Base-by-base conservation (phyloP, 345 rosid species). In the Populus ilicifolia region DNA sequence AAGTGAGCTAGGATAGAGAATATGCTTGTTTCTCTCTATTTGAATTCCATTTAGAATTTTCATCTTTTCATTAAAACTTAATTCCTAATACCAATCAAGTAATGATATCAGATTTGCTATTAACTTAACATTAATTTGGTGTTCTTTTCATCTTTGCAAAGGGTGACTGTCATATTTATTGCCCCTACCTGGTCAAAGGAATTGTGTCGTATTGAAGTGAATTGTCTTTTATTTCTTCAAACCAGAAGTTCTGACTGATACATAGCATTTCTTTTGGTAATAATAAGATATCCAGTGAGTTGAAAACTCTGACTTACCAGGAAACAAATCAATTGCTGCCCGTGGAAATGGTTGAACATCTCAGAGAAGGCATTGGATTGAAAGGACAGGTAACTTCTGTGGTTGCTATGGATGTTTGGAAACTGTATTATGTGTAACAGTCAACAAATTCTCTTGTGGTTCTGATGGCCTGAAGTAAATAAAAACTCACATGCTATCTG, bases 341-440 rank as follows among this genome's bases (percentile, higher is more conserved):
- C 16, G 46, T 70, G 16, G 97, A 88, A 85, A 95, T 95, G 93
- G 85, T 92, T 79, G 89, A 90, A 84, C 99, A 95, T 89, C 98
- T 95, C 74, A 86, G 75, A 82, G 77, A 85, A 84, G 90, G 89
- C 83, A 62, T 85, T 76, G 99, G 98, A 80, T 87, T 91, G 66
- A 84, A 80, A 71, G 94, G 94, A 73, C 98, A 95, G 93, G 97
- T 94, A 80, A 76, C 71, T 79, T 73, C 63, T 72, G 18, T 44
- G 25, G 50, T 80, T 75, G 33, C 62, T 74, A 6, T 67, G 23
- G 18, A n/a, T 79, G 50, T 70, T 59, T 69, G 52, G 77, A 9
- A 68, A 69, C 18, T 52, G 20, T 61, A 70, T 69, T 33, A 48
- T 76, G 56, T 79, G 30, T 33, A 70, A 56, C 41, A 70, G 59